Percentiles rank a stretch among this genome's conserved stretches.
These are phyloP conservation scores for Nevesoporus exiguus DNA, from an alignment of 768 basidiomycete genomes.

Conservation along the genomic window DNA sequence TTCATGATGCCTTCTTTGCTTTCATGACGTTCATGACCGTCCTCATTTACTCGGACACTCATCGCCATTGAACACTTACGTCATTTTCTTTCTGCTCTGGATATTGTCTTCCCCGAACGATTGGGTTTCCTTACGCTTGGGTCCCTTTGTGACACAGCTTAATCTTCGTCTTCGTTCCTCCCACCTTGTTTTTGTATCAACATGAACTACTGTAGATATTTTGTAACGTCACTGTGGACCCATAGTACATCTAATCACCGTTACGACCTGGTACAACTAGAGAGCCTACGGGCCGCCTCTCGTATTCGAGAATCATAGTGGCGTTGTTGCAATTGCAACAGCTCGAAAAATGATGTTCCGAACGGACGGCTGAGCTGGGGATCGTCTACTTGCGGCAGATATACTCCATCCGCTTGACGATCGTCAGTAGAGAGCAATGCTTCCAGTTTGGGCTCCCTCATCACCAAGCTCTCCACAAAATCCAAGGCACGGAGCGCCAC, in stretches of 20 bases:
- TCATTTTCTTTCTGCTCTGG: conserved; percentile 19
- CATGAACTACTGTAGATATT: conserved; percentile 34
- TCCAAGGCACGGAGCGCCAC: conserved; percentile 65
- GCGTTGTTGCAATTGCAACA: conserved; percentile 55
- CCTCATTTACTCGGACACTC: conserved; percentile 19
- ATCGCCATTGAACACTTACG: conserved; percentile 22
- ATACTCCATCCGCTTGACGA: conserved; percentile 77
- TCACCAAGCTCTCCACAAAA: conserved; percentile 69
- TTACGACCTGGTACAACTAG: conserved; percentile 42
- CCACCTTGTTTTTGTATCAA: conserved; percentile 21
- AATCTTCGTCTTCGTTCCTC: conserved; percentile 20
- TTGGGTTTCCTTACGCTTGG: conserved; percentile 15
- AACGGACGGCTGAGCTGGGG: conserved; percentile 81
- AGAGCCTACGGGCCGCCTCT: conserved; percentile 58
- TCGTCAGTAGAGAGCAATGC: conserved; percentile 86
- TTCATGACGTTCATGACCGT: conserved; percentile 31
- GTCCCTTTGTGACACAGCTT: conserved; percentile 11
- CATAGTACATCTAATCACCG: conserved; percentile 26
- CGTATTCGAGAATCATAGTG: conserved; percentile 71
- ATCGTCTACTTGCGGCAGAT: conserved; percentile 83
- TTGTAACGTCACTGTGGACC: conserved; percentile 27
- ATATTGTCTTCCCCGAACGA: conserved; percentile 30
- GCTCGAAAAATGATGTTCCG: conserved; percentile 84
- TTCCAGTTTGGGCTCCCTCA: conserved; percentile 76
- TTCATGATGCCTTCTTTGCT: conserved; percentile 34